Base-by-base conservation (phyloP, 176 grass and related monocot species). In the Lolium perenne region DNA sequence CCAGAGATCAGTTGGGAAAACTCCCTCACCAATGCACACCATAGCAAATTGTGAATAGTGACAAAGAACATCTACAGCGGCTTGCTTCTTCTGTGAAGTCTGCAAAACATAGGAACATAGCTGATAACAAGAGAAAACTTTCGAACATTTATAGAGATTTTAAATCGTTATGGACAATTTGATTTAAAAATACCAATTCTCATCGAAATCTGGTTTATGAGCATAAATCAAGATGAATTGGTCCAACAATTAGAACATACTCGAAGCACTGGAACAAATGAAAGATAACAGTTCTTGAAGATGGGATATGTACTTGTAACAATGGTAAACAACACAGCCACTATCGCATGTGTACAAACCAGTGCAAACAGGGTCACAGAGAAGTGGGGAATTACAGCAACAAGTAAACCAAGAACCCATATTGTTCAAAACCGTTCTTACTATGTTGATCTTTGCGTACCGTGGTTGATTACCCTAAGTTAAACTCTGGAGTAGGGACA, bases 1-100 rank as follows among this genome's bases (percentile, higher is more conserved):
- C 71, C 93, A 91, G 23, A 98, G 84, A 92, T 98, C 96, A 89
- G 86, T 83, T 12, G 26, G 26, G 26, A 0, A 29, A 29, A 29
- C 26, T 29, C 26, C 26, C 26, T 29, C 26, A 29, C 26, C 26
- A 29, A 29, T 29, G 26, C 26, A 29, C 26, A 29, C 26, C 26
- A 29, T 29, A 29, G 26, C 26, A 29, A 29, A 29, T 29, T 29
- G 26, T 29, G 26, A 29, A 29, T 29, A 29, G 26, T 29, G 26
- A 29, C 26, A 29, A 29, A 29, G 26, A 29, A 29, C 26, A 29
- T 29, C 26, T 29, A 29, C 2, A 29, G 26, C 26, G 26, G 26
- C 26, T 29, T 29, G 26, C 26, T 29, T 29, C 26, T 29, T 29
- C 0, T 29, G 26, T 29, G 26, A 2, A 29, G 26, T 29, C 26